Conservation (phyloP, 108 stramenopile species). For the Stephanodiscus minutulus region DNA sequence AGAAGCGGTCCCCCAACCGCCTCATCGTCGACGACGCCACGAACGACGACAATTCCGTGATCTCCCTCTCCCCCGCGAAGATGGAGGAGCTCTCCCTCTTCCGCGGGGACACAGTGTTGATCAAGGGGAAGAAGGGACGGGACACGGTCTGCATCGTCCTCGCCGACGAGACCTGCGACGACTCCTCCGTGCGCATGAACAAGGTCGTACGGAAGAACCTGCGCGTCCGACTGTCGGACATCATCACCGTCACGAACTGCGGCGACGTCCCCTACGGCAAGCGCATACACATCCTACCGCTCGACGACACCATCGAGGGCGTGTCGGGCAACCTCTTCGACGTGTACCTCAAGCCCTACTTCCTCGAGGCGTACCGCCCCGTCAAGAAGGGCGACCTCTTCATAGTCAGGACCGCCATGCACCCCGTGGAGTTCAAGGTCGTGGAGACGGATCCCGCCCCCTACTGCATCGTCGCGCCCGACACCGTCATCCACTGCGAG, state of each 20-base stretch:
- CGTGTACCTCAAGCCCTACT: slow-evolving; percentile 99
- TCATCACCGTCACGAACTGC: slow-evolving; percentile 94
- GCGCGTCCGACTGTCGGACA: slow-evolving; percentile 94
- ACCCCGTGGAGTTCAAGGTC: slow-evolving; percentile 99
- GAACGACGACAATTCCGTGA: slow-evolving; percentile 99
- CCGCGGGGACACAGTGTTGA: slow-evolving; percentile 97
- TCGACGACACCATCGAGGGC: slow-evolving; percentile 99
- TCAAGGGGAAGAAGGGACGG: slow-evolving; percentile 99
- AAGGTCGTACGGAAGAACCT: slow-evolving; percentile 99
- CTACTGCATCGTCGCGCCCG: slow-evolving; percentile 98
- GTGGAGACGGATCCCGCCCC: slow-evolving; percentile 98
- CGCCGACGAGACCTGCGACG: slow-evolving; percentile 96
- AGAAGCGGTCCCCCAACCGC: slow-evolving; percentile 98
- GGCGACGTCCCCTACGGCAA: slow-evolving; percentile 99
- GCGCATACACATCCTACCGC: slow-evolving; percentile 96
- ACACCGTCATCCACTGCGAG: slow-evolving; percentile 99
- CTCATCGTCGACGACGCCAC: slow-evolving; percentile 99
- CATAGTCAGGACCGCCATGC: slow-evolving; percentile 97
- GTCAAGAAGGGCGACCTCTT: slow-evolving; percentile 99
- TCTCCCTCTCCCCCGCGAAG: slow-evolving; percentile 89
- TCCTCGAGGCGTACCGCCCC: slow-evolving; percentile 99
- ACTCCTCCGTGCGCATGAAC: slow-evolving; percentile 98
- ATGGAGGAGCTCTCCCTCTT: slow-evolving; percentile 99
- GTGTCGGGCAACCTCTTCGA: slow-evolving; percentile 99
- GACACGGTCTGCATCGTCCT: slow-evolving; percentile 99